Evolutionary conservation across 2,329 filamentous ascomycete species (phyloP), one percentile per base, ranked within the genome.

Genomic region (Pyricularia sp.): DNA sequence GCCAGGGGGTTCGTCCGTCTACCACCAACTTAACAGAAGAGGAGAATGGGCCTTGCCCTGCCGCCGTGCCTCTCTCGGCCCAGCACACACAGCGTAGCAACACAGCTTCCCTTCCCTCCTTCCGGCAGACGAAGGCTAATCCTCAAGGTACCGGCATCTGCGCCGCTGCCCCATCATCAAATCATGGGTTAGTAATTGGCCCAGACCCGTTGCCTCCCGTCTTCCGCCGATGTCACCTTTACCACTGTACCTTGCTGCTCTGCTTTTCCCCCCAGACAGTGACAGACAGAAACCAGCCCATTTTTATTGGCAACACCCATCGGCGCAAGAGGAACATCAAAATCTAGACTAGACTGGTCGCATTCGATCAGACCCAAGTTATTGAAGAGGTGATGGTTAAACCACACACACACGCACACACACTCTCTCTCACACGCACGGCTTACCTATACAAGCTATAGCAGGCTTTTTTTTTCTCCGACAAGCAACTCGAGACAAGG

Each of bases 111-210:
- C 40, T 49, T 49, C 40, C 62, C 44, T 64, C 62, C 62, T 31
- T 57, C 31, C 62, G 62, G 62, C 62, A 64, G 62, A 64, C 44
- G 19, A 24, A 22, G n/a, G 26, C 40, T 49, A 49, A 49, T 40
- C 60, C 60, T 26, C 33, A 57, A 64, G 62, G 62, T 64, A 57
- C 62, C 49, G 62, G 62, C 62, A 64, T 59, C 44, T 31, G 62
- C 62, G 49, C 44, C 49, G 24, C 62, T 24, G 19, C 44, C n/a
- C 62, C 49, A n/a, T 64, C 30, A 35, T 16, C 60, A 33, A 62
- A 62, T 33, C 28, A 64, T n/a, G 24, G 28, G 62, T 16, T 44
- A 44, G 31, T 31, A 31, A 62, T 62, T 31, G 31, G 35, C 31
- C 60, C 40, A 62, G 60, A 19, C 49, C 30, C 26, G 62, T 33